Base-by-base conservation (phyloP, 805 yeast species). In the Ogataea chonburiensis region DNA sequence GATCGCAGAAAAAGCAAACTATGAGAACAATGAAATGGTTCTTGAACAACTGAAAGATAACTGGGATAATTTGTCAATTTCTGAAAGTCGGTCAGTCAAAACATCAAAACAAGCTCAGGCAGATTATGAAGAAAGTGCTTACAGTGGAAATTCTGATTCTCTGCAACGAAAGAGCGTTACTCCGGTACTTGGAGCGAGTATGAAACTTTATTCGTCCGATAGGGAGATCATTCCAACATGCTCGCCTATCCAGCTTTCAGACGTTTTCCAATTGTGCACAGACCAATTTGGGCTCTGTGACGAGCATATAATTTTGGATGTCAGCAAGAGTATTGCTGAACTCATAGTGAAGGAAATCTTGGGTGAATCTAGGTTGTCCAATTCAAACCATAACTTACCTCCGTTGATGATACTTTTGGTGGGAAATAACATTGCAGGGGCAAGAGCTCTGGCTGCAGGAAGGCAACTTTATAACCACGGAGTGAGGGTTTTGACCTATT, bases 391-490 rank as follows among this genome's bases (percentile, higher is more conserved):
- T 53, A 87, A 88, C 54, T 69, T 85, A 13, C 84, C 88, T 7
- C 96, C 96, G 2, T 62, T 86, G 37, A 81, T 85, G 3, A 64
- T 87, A 10, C 62, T 82, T 2, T 64, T 87, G 17, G 77, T 76
- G 3, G 93, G 94, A n/a, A 81, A 82, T 49, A 79, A 79, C 37
- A 67, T 81, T 38, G 71, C 91, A 15, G 94, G 95, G 15, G 71
- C 79, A 5, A 66, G 86, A 38, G 88, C 89, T 0, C 61, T 86
- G 37, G 86, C 88, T 0, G 70, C 89, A 0, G 95, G 88, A 0
- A 75, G 95, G 44, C 88, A 83, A 48, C 68, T 89, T 34, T 64
- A 81, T 26, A 86, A 85, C 52, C 81, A 81, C 46, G 87, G 86
- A 1, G 71, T 83, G 8, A 65, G 87, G 38, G 86, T 82, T 1